Evolutionary conservation across 2,329 filamentous ascomycete genomes (phyloP), one percentile per base, ranked within the genome.

Genomic region (Epichloe sp.): DNA sequence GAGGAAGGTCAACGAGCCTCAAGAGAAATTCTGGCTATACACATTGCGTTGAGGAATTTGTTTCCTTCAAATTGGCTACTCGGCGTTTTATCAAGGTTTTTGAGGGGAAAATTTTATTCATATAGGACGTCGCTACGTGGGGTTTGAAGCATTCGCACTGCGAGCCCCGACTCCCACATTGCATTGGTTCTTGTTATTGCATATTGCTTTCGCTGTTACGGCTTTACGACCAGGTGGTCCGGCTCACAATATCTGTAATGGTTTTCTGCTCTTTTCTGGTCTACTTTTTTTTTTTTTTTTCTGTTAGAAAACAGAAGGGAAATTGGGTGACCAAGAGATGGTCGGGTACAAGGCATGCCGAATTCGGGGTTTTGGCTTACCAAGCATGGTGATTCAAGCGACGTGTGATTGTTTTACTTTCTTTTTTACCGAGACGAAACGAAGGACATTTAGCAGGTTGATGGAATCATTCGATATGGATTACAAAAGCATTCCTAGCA

Each of bases 201-300:
- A 23, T 50, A 44, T 41, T 19, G n/a, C 15, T 47, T 19, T 42
- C 23, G 26, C 44, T 47, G 34, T 48, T 21, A 59, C 50, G 56
- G 57, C 44, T 49, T 58, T 54, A 54, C 47, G 53, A 55, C 51
- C 49, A 53, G 53, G 49, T 54, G 51, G 54, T 54, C 57, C 55
- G 60, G 56, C 56, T 36, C 12, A 36, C 36, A 45, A 36, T 19
- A 15, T 19, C 36, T 34, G n/a, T 23, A n/a, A 14, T n/a, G 21
- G 3, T 26, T 44, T 47, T 15, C 12, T 34, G 14, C 36, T 31
- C 17, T 31, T 47, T 47, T 15, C 7, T 21, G 12, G 36, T 31
- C 17, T 31, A 34, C 40, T 10, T 46, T 38, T 11, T 41, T 38
- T 21, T 21, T 21, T 21, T 26, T 47, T 44, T 15, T 4, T 21